Evolutionary conservation across 2,329 filamentous ascomycete genomes (phyloP).

Genomic region (Gremmenia infestans): DNA sequence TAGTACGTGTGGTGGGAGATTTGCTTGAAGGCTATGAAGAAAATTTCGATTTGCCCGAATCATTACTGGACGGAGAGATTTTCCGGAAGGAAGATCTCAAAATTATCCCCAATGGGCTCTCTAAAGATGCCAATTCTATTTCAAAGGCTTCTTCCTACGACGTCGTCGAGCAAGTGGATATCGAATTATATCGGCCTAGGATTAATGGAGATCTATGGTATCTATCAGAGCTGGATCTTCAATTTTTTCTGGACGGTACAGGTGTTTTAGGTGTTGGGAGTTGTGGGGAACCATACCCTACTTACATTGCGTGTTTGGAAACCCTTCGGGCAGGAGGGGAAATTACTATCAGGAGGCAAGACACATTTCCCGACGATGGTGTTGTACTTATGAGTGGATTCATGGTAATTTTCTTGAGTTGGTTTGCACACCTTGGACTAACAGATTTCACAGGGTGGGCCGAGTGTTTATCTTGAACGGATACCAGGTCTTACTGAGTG

Average conservation of each 20-base stretch:
- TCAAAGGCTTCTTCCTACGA: conserved; percentile 26
- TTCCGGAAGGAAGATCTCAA: background rate
- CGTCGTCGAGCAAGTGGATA: conserved; percentile 18
- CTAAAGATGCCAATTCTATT: background rate
- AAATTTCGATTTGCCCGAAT: conserved; percentile 2
- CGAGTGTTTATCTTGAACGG: conserved; percentile 28
- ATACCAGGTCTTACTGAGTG: conserved; percentile 29
- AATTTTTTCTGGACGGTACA: conserved; percentile 53
- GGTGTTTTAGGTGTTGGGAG: conserved; percentile 59
- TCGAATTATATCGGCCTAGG: conserved; percentile 37
- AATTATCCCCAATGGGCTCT: background rate
- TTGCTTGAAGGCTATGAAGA: conserved; percentile 19
- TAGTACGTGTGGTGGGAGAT: conserved; percentile 29
- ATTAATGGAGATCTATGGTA: conserved; percentile 50
- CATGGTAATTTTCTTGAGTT: conserved; percentile 19
- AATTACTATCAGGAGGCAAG: conserved; percentile 24
- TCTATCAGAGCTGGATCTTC: conserved; percentile 52
- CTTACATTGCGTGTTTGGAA: conserved; percentile 40
- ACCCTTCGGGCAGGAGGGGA: conserved; percentile 23
- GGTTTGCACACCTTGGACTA: background rate
- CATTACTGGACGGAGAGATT: background rate
- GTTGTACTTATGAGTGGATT: conserved; percentile 26
- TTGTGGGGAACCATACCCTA: conserved; percentile 45
- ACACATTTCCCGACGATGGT: conserved; percentile 27
- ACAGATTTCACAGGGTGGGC: conserved; percentile 22